A percentile compares a stretch with the other conserved stretches of the same genome.
Evolutionary conservation across 2,329 filamentous ascomycete genomes (phyloP).

Genomic region (Sarocladium strictum): DNA sequence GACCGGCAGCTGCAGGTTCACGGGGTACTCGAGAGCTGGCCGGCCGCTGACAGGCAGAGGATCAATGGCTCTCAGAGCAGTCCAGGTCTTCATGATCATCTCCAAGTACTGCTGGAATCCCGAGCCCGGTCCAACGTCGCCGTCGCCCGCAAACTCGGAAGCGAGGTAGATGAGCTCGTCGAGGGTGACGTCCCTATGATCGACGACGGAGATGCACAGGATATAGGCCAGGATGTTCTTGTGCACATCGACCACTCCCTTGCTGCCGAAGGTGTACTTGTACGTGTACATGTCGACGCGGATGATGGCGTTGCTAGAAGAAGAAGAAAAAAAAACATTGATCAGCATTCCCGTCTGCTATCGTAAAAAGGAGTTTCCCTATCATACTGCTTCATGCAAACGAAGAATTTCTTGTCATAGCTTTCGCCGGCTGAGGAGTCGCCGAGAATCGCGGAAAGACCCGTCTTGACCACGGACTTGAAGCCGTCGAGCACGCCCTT

Average conservation of each 20-base stretch:
- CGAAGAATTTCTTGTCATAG: constrained; percentile 12
- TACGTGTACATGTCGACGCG: constrained; percentile 12
- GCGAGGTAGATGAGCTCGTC: constrained; percentile 12
- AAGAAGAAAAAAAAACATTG: too few relatives aligned
- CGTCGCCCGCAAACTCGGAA: constrained; percentile 3
- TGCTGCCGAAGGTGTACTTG: constrained; percentile 10
- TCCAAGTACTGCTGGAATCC: not conserved
- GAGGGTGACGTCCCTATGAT: constrained; percentile 10
- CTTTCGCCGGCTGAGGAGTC: constrained; percentile 11
- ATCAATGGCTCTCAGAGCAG: not conserved
- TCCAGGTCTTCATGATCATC: not conserved
- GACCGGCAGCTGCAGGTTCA: not conserved
- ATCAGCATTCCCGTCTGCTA: too few relatives aligned
- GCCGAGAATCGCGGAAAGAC: constrained; percentile 7
- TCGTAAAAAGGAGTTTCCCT: too few relatives aligned
- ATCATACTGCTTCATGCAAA: constrained; percentile 12
- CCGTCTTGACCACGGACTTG: constrained; percentile 12
- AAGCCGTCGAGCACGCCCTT: constrained; percentile 11
- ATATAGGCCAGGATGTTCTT: constrained; percentile 12
- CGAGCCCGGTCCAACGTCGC: not conserved
- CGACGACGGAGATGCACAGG: constrained; percentile 11
- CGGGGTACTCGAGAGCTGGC: not conserved
- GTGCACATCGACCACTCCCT: constrained; percentile 10
- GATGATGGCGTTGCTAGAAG: constrained; percentile 10
- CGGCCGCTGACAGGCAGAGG: not conserved